These are phyloP conservation scores for Sphaerostilbella broomeana DNA, from an alignment of 2,329 filamentous ascomycete genomes.

Conservation along the genomic window DNA sequence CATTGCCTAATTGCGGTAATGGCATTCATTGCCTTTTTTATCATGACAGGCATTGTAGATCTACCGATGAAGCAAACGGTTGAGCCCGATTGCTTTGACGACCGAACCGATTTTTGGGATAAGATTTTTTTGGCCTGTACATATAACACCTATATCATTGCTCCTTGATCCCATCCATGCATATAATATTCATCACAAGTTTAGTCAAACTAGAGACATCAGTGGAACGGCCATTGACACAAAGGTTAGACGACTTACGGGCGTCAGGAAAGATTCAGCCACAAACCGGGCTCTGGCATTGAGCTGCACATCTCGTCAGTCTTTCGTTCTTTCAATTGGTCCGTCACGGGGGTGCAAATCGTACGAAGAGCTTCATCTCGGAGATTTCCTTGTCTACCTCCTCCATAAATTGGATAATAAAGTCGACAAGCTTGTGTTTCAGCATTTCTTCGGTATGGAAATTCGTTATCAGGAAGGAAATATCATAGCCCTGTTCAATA, in stretches of 20 bases:
- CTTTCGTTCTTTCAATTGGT: too few relatives aligned
- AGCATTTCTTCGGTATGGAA: constrained; percentile 98
- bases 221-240: neutral
- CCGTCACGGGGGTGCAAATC: too few relatives aligned
- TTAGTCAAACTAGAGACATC: constrained; percentile 28
- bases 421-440: constrained; percentile 98
- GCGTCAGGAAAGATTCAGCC: constrained; percentile 95
- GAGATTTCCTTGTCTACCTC: constrained; percentile 99
- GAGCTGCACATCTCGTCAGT: constrained; percentile 48
- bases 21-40: too few relatives aligned
- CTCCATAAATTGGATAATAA: constrained; percentile 99
- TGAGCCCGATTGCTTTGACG: too few relatives aligned
- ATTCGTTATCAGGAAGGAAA: constrained; percentile 97
- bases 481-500: constrained; percentile 77
- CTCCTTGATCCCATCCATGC: neutral
- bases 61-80: neutral
- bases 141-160: neutral
- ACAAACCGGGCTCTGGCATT: constrained; percentile 97
- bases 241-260: constrained; percentile 43
- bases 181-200: constrained; percentile 1
- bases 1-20: too few relatives aligned
- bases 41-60: too few relatives aligned
- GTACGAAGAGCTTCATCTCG: constrained; percentile 99
- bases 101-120: too few relatives aligned
- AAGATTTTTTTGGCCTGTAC: neutral